Percentiles rank a stretch among this genome's conserved stretches.
Evolutionary conservation across 352 stramenopile genomes (phyloP).

Genomic region (Plasmopara viticola): DNA sequence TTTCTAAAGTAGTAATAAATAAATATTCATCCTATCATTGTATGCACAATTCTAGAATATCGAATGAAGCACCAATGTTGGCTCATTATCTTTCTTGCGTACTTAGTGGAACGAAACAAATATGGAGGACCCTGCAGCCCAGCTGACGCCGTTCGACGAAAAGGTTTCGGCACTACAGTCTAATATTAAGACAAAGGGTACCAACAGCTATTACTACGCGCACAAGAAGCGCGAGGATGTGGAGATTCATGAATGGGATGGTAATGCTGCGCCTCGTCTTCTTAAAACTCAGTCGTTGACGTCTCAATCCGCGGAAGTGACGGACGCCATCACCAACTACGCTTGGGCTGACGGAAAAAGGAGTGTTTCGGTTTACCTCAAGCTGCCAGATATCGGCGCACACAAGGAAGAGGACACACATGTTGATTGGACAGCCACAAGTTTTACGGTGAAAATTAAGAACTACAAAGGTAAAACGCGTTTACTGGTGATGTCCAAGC

Average conservation of each 20-base stretch:
- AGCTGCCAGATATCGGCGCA: constrained; percentile 49
- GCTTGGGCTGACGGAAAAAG: constrained; percentile 81
- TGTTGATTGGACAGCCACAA: constrained; percentile 60
- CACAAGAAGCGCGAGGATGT: constrained; percentile 79
- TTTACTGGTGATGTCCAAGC: constrained; percentile 53
- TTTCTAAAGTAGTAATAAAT: too few relatives aligned
- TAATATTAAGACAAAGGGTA: constrained; percentile 79
- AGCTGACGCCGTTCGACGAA: background rate
- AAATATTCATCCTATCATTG: too few relatives aligned
- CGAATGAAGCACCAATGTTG: background rate
- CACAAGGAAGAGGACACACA: constrained; percentile 57
- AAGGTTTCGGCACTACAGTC: constrained; percentile 59
- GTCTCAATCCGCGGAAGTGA: constrained; percentile 27
- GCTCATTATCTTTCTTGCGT: background rate
- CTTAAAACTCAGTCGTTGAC: constrained; percentile 44
- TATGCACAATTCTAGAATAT: background rate
- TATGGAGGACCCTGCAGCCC: constrained; percentile 21
- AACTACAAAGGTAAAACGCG: constrained; percentile 67
- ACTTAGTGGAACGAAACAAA: background rate
- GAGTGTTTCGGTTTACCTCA: constrained; percentile 71
- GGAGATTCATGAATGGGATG: constrained; percentile 80
- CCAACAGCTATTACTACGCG: constrained; percentile 86
- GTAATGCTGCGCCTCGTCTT: constrained; percentile 63
- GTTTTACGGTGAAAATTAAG: constrained; percentile 52
- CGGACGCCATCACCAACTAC: constrained; percentile 67